Base-by-base conservation (phyloP, 306 rosid genomes). In the Arachis stenosperma region DNA sequence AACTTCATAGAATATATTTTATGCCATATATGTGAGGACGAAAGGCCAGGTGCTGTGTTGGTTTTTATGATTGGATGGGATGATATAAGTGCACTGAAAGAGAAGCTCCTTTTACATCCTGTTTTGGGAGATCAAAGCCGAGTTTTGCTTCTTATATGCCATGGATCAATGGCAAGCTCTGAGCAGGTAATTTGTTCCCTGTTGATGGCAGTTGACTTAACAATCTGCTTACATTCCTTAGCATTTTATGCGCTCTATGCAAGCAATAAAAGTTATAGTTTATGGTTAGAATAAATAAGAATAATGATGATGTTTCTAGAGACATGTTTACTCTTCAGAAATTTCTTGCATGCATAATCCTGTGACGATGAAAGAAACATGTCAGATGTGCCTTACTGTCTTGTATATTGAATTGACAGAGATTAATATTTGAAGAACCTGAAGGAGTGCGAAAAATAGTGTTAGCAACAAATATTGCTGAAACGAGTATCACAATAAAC, bases 1-100 rank as follows among this genome's bases (percentile, higher is more conserved):
- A 85, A 78, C 84, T 90, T 95, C 75, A 88, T 95, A 17, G 99
- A 90, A 80, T 59, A 77, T 88, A 79, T 91, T 63, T 80, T 95
- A 55, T 86, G 85, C 85, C 67, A 86, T 75, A 91, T 91, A 82
- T 94, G 98, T 78, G 88, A 88, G 79, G 82, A 82, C 55, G 93
- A 95, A 69, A 79, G 71, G 67, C 92, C 93, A 44, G 99, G 99
- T 47, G 99, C 97, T 50, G 78, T 95, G 77, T 86, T 95, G 71
- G 92, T 95, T 83, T 95, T 95, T 85, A 87, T 95, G 99, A 95
- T 96, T 57, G 99, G 99, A 67, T 95, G 99, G 97, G 99, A 95
- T 82, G 99, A 91, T 75, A 91, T 95, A 74, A 88, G 76, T 75
- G 88, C 90, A 77, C 83, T 95, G 66, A 95, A 88, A 78, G 99